These are phyloP conservation scores for Solanum rostratum DNA, from an alignment of 257 asterid species.

Conservation along the genomic window DNA sequence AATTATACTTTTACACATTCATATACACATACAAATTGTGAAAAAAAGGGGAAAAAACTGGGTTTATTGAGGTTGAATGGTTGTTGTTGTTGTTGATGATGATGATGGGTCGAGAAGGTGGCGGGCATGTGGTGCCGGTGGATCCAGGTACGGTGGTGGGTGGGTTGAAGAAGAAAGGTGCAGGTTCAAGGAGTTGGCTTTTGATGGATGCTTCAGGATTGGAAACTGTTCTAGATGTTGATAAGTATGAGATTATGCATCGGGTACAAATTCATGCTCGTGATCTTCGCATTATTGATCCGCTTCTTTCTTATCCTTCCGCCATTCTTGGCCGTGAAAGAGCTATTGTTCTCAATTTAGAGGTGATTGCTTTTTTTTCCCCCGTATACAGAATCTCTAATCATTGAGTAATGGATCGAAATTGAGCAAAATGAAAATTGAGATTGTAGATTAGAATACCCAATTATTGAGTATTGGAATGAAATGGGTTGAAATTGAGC, in stretches of 20 bases:
- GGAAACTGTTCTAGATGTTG: constrained; percentile 52
- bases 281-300: constrained; percentile 84
- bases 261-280: constrained; percentile 90
- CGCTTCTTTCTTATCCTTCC: constrained; percentile 72
- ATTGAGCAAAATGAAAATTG: background rate
- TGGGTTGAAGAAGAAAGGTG: constrained; percentile 47
- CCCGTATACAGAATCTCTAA: background rate
- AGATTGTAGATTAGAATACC: background rate
- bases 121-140: constrained; percentile 27
- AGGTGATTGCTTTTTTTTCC: constrained; percentile 24
- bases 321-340: constrained; percentile 80
- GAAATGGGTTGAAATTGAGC: background rate
- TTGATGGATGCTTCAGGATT: constrained; percentile 49
- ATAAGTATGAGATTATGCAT: constrained; percentile 81
- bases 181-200: constrained; percentile 70
- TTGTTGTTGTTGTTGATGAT: background rate
- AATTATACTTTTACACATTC: background rate
- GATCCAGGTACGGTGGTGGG: constrained; percentile 38
- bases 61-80: background rate
- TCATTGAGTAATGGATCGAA: background rate
- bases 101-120: constrained; percentile 41
- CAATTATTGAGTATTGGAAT: background rate
- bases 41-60: background rate
- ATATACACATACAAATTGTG: background rate
- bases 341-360: constrained; percentile 86